Evolutionary conservation across 2,329 filamentous ascomycete genomes (phyloP).

Genomic region (Pestalotiopsis sp.): DNA sequence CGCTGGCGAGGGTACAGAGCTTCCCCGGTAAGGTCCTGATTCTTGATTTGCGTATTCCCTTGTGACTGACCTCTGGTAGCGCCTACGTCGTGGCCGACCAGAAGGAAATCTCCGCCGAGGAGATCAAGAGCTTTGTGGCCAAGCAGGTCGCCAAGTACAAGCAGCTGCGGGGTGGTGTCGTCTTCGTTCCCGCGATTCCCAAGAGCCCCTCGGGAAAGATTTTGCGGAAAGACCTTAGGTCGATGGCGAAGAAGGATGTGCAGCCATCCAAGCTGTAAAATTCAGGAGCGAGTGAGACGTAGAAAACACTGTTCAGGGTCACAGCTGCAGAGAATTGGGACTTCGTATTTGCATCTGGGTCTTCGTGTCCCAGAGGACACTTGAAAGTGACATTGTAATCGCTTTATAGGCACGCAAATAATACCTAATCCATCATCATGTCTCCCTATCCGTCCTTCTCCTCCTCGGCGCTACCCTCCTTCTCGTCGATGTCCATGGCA

Average conservation of each 20-base stretch:
- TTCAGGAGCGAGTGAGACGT: background rate
- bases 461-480: too few species aligned
- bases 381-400: too few species aligned
- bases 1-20: slow-evolving; percentile 41
- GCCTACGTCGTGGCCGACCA: slow-evolving; percentile 27
- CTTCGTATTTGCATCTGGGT: too few species aligned
- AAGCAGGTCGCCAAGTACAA: slow-evolving; percentile 34
- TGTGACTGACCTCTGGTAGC: slow-evolving; percentile 16
- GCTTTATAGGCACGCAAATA: too few species aligned
- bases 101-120: slow-evolving; percentile 23
- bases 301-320: background rate
- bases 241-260: slow-evolving; percentile 24
- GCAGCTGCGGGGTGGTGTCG: slow-evolving; percentile 35
- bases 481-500: too few species aligned
- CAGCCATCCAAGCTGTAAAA: slow-evolving; percentile 21
- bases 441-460: too few species aligned
- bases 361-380: too few species aligned
- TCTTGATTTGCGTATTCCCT: slow-evolving; percentile 22
- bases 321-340: background rate
- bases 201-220: slow-evolving; percentile 42
- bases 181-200: slow-evolving; percentile 36
- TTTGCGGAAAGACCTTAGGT: slow-evolving; percentile 34
- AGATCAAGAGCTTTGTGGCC: slow-evolving; percentile 27
- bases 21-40: slow-evolving; percentile 48
- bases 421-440: too few species aligned